phyloP scores from a whole-genome alignment of 768 basidiomycete species.

The Lentinus tigrinus region DNA sequence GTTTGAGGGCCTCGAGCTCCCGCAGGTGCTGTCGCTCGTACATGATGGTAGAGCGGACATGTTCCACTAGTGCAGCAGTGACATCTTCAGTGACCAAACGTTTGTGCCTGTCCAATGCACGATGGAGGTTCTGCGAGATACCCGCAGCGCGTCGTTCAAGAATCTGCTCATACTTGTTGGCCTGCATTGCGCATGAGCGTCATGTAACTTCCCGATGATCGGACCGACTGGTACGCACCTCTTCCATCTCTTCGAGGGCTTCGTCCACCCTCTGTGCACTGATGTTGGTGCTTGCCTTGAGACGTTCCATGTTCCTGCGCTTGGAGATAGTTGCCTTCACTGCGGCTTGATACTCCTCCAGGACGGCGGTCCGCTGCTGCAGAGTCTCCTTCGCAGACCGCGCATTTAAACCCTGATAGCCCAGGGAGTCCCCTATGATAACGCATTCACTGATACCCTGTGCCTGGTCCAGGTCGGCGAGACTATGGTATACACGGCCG shows the following conservation, averaged over 20 bases:
- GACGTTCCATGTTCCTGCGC: slow-evolving; percentile 83
- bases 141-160: slow-evolving; percentile 85
- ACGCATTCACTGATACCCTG: slow-evolving; percentile 95
- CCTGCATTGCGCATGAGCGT: slow-evolving; percentile 45
- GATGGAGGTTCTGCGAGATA: slow-evolving; percentile 92
- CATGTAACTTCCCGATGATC: background rate
- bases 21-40: slow-evolving; percentile 87
- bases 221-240: slow-evolving; percentile 47
- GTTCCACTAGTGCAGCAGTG: slow-evolving; percentile 85
- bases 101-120: slow-evolving; percentile 81
- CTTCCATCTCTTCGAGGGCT: slow-evolving; percentile 89
- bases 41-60: slow-evolving; percentile 87
- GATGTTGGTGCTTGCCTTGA: slow-evolving; percentile 85
- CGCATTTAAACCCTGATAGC: slow-evolving; percentile 97
- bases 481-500: slow-evolving; percentile 82
- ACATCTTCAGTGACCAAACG: slow-evolving; percentile 89
- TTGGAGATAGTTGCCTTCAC: slow-evolving; percentile 94
- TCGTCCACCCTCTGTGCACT: slow-evolving; percentile 85
- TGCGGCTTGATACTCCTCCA: slow-evolving; percentile 93
- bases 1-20: slow-evolving; percentile 82
- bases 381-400: slow-evolving; percentile 94
- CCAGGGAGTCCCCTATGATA: slow-evolving; percentile 91
- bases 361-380: slow-evolving; percentile 81
- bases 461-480: slow-evolving; percentile 86
- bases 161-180: slow-evolving; percentile 84